Evolutionary conservation across 2,329 filamentous ascomycete genomes (phyloP).

Genomic region (Metarhizium anisopliae): DNA sequence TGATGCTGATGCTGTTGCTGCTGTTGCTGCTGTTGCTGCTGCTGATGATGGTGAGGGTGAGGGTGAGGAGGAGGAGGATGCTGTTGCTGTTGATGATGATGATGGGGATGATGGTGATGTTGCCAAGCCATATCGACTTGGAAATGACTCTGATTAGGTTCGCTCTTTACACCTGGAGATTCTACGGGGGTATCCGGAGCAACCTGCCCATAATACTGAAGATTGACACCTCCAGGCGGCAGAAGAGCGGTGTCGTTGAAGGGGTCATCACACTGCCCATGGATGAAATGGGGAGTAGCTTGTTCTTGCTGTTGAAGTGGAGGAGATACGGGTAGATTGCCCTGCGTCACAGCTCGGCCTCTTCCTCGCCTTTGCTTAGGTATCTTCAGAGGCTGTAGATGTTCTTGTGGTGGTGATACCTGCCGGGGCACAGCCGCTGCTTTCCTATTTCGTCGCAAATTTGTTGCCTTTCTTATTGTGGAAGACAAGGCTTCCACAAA

Average conservation of each 20-base stretch:
- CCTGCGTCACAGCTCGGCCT: slow-evolving; percentile 11
- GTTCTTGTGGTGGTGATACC: slow-evolving; percentile 23
- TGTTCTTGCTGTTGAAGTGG: slow-evolving; percentile 19
- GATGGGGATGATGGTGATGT: slow-evolving; percentile 1
- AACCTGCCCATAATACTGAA: slow-evolving; percentile 22
- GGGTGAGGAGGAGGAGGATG: slow-evolving; percentile 2
- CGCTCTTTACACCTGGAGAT: slow-evolving; percentile 27
- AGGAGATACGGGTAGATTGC: slow-evolving; percentile 13
- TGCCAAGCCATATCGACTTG: slow-evolving; percentile 10
- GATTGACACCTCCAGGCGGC: slow-evolving; percentile 12
- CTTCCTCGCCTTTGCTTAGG: slow-evolving; percentile 22
- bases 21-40: background rate
- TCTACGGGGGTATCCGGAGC: slow-evolving; percentile 28
- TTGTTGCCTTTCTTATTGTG: slow-evolving; percentile 30
- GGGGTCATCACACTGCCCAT: slow-evolving; percentile 29
- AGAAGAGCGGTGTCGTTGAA: slow-evolving; percentile 22
- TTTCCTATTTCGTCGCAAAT: slow-evolving; percentile 23
- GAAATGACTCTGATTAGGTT: slow-evolving; percentile 18
- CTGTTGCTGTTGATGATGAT: slow-evolving; percentile 1
- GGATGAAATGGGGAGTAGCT: slow-evolving; percentile 21
- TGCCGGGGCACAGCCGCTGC: slow-evolving; percentile 11
- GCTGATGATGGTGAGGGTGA: slow-evolving; percentile 10
- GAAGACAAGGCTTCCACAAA: slow-evolving; percentile 33
- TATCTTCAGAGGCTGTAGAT: slow-evolving; percentile 19
- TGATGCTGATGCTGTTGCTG: slow-evolving; percentile 5